phyloP scores from a whole-genome alignment of 2,329 filamentous ascomycete genomes.

The Aspergillus versicolor region DNA sequence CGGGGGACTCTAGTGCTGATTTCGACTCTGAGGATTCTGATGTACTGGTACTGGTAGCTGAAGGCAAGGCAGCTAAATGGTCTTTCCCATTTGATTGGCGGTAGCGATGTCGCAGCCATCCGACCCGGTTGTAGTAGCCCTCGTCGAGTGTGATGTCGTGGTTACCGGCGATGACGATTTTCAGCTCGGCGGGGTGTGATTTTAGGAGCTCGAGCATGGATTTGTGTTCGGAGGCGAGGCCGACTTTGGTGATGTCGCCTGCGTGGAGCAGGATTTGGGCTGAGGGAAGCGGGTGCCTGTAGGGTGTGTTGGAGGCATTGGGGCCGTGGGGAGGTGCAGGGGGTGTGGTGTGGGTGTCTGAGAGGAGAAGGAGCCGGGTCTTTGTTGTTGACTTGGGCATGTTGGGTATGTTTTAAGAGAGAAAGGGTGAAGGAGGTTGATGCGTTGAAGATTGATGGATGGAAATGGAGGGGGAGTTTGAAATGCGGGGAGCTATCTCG shows the following conservation, averaged over 20 bases:
- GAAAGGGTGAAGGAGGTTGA: background rate
- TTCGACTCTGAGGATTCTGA: slow-evolving; percentile 8
- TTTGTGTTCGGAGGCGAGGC: slow-evolving; percentile 49
- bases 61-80: slow-evolving; percentile 5
- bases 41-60: background rate
- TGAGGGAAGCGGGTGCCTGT: slow-evolving; percentile 47
- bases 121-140: slow-evolving; percentile 43
- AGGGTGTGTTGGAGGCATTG: slow-evolving; percentile 20
- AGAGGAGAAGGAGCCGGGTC: slow-evolving; percentile 45
- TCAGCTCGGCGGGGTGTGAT: slow-evolving; percentile 53
- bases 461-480: background rate
- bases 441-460: background rate
- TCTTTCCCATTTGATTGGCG: slow-evolving; percentile 14
- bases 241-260: slow-evolving; percentile 58
- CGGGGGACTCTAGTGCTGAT: slow-evolving; percentile 17
- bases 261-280: slow-evolving; percentile 58
- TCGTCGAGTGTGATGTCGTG: slow-evolving; percentile 61
- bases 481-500: background rate
- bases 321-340: slow-evolving; percentile 21
- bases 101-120: slow-evolving; percentile 28
- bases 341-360: slow-evolving; percentile 42
- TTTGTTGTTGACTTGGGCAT: slow-evolving; percentile 26
- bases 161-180: slow-evolving; percentile 63
- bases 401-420: background rate
- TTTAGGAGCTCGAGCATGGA: slow-evolving; percentile 49